These are phyloP conservation scores for Cytospora schulzeri DNA, from an alignment of 2,329 filamentous ascomycete genomes.

Conservation along the genomic window DNA sequence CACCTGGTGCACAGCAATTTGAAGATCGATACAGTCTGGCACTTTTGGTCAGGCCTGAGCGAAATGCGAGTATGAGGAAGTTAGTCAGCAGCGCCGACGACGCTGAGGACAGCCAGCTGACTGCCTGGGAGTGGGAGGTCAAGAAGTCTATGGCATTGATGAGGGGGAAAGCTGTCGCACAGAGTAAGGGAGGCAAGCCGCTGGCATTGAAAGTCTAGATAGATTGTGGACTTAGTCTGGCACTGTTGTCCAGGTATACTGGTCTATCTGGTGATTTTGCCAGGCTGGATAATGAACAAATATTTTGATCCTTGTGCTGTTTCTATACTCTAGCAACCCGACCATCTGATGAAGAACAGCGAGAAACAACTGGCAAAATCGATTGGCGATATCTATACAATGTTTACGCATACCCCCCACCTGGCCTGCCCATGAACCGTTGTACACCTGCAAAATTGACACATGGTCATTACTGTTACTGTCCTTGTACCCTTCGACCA, in stretches of 20 bases:
- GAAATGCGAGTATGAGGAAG: constrained; percentile 13
- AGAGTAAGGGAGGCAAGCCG: constrained; percentile 7
- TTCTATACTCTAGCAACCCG: too few relatives aligned
- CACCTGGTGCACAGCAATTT: constrained; percentile 6
- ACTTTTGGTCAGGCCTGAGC: constrained; percentile 14
- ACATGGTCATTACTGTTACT: too few relatives aligned
- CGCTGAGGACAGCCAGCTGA: background rate
- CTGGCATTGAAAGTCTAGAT: background rate
- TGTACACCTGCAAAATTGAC: too few relatives aligned
- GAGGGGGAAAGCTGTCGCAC: background rate
- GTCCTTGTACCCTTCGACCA: too few relatives aligned
- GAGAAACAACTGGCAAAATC: too few relatives aligned
- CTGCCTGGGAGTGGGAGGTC: constrained; percentile 20
- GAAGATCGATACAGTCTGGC: constrained; percentile 13
- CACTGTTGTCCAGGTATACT: background rate
- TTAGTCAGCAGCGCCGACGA: background rate
- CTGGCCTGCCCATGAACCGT: too few relatives aligned
- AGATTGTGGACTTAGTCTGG: background rate
- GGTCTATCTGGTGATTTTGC: too few relatives aligned
- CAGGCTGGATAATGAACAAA: too few relatives aligned
- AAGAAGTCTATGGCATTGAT: constrained; percentile 1
- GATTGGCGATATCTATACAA: too few relatives aligned
- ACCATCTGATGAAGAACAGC: too few relatives aligned
- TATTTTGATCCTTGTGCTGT: too few relatives aligned
- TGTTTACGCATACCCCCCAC: too few relatives aligned